Conservation (phyloP, 2,329 filamentous ascomycete genomes). For the Plenodomus lindquistii region DNA sequence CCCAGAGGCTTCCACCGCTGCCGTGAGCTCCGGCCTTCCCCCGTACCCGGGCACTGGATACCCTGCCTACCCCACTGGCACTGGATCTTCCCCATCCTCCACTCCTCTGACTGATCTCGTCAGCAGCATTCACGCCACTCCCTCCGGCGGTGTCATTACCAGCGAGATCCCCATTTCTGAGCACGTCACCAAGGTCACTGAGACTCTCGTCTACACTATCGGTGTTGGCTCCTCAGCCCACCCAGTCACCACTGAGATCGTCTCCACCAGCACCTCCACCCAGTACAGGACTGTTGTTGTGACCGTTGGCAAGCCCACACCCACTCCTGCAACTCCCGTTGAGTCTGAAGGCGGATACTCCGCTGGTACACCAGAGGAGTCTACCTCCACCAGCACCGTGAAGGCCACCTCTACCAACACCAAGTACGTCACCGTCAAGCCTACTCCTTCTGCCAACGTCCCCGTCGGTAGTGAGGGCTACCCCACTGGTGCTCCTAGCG, state of each 20-base stretch:
- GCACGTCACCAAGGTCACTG: conserved; percentile 42
- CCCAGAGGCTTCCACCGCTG: conserved; percentile 5
- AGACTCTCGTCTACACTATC: conserved; percentile 50
- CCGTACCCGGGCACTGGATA: conserved; percentile 9
- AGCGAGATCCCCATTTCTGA: conserved; percentile 28
- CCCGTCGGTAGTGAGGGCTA: conserved; percentile 18
- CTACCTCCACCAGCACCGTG: conserved; percentile 30
- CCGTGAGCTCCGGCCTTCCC: neutral
- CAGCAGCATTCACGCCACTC: too few relatives aligned
- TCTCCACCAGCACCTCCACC: conserved; percentile 36
- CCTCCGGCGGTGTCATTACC: too few relatives aligned
- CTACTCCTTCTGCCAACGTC: conserved; percentile 22
- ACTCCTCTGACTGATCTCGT: conserved; percentile 44
- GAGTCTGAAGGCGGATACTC: conserved; percentile 1
- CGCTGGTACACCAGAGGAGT: conserved; percentile 9
- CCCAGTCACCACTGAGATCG: conserved; percentile 47
- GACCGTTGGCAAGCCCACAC: conserved; percentile 23
- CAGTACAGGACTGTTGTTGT: conserved; percentile 38
- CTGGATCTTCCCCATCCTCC: conserved; percentile 37
- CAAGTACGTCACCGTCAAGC: conserved; percentile 41
- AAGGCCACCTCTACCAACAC: conserved; percentile 40
- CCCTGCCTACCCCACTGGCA: conserved; percentile 28
- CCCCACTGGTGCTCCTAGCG: too few relatives aligned
- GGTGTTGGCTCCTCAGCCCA: conserved; percentile 48
- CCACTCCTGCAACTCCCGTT: neutral